Evolutionary conservation across 495 filamentous ascomycete genomes (phyloP), one percentile per base, ranked within the genome.

Genomic region (Hypoxylon rickii): DNA sequence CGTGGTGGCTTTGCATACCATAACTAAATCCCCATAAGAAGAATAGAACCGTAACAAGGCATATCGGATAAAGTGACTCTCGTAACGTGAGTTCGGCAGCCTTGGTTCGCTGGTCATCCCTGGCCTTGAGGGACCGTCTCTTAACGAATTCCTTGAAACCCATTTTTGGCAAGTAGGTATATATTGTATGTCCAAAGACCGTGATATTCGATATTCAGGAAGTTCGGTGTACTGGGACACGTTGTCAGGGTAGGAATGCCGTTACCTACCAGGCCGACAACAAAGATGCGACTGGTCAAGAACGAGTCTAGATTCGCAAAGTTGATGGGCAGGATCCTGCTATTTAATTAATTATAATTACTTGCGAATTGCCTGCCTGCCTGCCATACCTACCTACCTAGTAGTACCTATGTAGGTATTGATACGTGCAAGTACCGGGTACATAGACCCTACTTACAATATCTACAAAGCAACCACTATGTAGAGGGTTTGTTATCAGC

Each of bases 1-100:
- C n/a, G n/a, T n/a, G n/a, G n/a, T n/a, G n/a, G n/a, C n/a, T n/a
- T n/a, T n/a, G n/a, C n/a, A 20, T 46, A 62, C 58, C 88, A 67
- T 93, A 92, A 1, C 87, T 83, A 60, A 93, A 90, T 0, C 89
- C 89, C 89, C 88, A 92, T 5, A 94, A 76, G 70, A 95, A 92
- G 72, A 92, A 93, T 2, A 93, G 76, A 46, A 90, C 76, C 6
- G 87, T 91, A 40, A 88, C 85, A 31, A 88, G 73, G 44, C 44
- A 66, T 20, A 66, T 58, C 0, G 69, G 17, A 73, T 78, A 51
- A 72, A 85, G 59, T 50, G 81, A 84, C 63, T 84, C 78, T 16
- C 83, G 71, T 16, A 87, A 63, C 7, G 84, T 86, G 24, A 86
- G 69, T 31, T 81, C 79, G 12, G 79, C 80, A 0, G 83, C 82